These are phyloP conservation scores for Candida pseudofarinosa DNA, from an alignment of 805 yeast genomes.

Conservation along the genomic window DNA sequence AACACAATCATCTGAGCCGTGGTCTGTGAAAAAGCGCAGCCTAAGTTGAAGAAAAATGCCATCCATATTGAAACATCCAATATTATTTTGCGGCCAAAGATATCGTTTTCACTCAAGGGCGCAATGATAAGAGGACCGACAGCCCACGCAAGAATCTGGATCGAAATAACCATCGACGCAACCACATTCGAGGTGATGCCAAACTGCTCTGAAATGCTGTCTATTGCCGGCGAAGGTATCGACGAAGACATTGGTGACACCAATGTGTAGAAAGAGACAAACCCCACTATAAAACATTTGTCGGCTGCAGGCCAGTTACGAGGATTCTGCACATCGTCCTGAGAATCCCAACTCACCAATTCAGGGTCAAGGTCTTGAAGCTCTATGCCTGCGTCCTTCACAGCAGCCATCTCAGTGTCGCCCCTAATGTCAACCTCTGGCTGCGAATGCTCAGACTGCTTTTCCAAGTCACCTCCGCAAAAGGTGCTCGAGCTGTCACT, in stretches of 20 bases:
- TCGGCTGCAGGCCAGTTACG: constrained; percentile 26
- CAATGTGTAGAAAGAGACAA: constrained; percentile 34
- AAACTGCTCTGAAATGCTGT: constrained; percentile 25
- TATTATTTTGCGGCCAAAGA: constrained; percentile 32
- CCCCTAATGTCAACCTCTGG: constrained; percentile 5
- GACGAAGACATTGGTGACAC: constrained; percentile 41
- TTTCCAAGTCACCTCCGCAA: constrained; percentile 7
- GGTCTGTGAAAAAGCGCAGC: constrained; percentile 32
- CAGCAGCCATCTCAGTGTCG: constrained; percentile 19
- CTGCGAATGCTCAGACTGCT: constrained; percentile 1
- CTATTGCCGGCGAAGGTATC: constrained; percentile 34
- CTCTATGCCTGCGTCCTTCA: constrained; percentile 28
- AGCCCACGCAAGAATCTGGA: constrained; percentile 38
- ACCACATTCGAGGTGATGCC: constrained; percentile 21
- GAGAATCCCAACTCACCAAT: constrained; percentile 31
- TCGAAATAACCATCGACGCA: constrained; percentile 29
- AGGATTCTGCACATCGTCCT: constrained; percentile 31
- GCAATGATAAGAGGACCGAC: constrained; percentile 37
- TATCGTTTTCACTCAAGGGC: constrained; percentile 35
- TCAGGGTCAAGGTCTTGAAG: constrained; percentile 33
- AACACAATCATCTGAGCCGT: constrained; percentile 31
- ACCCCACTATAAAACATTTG: constrained; percentile 18
- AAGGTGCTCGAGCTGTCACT: background rate
- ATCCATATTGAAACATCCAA: constrained; percentile 33
- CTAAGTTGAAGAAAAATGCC: constrained; percentile 29